Evolutionary conservation across 345 rosid species (phyloP), one percentile per base, ranked within the genome.

Genomic region (Eucalyptus marginata): DNA sequence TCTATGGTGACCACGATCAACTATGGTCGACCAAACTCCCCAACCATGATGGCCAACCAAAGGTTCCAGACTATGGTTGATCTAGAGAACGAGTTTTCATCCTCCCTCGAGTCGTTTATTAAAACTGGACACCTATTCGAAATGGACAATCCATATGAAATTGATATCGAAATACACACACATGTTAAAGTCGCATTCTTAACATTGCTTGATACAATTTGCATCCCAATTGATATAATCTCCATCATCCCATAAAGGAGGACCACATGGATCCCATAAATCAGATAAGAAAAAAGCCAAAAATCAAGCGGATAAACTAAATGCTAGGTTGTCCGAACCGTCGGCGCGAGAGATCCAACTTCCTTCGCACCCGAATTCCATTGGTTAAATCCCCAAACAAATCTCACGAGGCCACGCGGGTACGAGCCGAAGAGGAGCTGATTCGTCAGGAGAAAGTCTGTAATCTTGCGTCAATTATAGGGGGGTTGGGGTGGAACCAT

Each of bases 181-280:
- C 13, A 3, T 3, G 13, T 71, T 36, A 71, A 71, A 36, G 3
- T 71, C 81, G 13, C 10, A 71, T 71, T 33, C 46, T 33, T 18
- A 36, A 36, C 27, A 71, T 4, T 31, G 14, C 33, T 64, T 0
- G 8, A n/a, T 12, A 15, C 1, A n/a, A n/a, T n/a, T 1, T 14
- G 76, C 76, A 64, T 64, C 76, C 36, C 36, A n/a, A n/a, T 31
- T 64, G 36, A 7, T n/a, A 8, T 33, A 33, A 68, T 68, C 44
- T 33, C 27, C 20, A 10, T 36, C 1, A 1, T 76, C 15, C 83
- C 46, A 6, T 56, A 5, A 36, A 5, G 58, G 25, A 8, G 7
- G 10, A 33, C 46, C 81, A 18, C 46, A 4, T 20, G 20, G 40
- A 68, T 17, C 43, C 4, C 24, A 20, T 18, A 13, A 24, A 44